Evolutionary conservation across 148 eudicot genomes (phyloP), one percentile per base, ranked within the genome.

Genomic region (Chenopodium quinoa): DNA sequence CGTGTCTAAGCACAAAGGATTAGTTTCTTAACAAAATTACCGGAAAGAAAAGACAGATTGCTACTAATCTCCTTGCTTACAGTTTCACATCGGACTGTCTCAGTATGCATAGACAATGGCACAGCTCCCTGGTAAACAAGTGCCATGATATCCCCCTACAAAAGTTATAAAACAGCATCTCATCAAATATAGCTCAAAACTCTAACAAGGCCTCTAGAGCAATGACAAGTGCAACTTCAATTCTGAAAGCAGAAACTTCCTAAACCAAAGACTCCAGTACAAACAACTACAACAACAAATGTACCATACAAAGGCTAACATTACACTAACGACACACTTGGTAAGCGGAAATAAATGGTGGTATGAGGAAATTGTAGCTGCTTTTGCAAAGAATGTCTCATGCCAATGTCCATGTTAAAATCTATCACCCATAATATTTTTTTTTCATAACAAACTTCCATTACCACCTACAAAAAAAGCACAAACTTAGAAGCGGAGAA

Each of bases 131-230:
- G 88, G 66, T 88, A 87, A 34, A 90, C 81, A 82, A 90, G 84
- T 16, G 94, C 92, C 99, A 95, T 95, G 76, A 29, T 73, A 44
- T 64, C 71, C 78, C 78, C 92, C 93, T 89, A 78, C 68, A 82
- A 19, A 34, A 67, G n/a, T 54, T 54, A 71, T 4, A 31, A 17
- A 19, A 31, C 32, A 72, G 46, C 31, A 76, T n/a, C 65, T 79
- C 64, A 9, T 78, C 80, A 84, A 40, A 40, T 40, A n/a, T 56
- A 67, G 23, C 29, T 40, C 75, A 71, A 40, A 63, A 47, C 37
- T 11, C 48, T 34, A 70, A 70, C 46, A 9, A 44, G 29, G 46
- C 31, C 75, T 46, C 6, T n/a, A 8, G 22, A 72, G 14, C 31
- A 72, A 71, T 71, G 74, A 40, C 73, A 40, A 34, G 37, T 68